A percentile compares a stretch with the other conserved stretches of the same genome.
Evolutionary conservation across 1,139 yeast genomes (phyloP).

Genomic region (Sugiyamaella pinicola): DNA sequence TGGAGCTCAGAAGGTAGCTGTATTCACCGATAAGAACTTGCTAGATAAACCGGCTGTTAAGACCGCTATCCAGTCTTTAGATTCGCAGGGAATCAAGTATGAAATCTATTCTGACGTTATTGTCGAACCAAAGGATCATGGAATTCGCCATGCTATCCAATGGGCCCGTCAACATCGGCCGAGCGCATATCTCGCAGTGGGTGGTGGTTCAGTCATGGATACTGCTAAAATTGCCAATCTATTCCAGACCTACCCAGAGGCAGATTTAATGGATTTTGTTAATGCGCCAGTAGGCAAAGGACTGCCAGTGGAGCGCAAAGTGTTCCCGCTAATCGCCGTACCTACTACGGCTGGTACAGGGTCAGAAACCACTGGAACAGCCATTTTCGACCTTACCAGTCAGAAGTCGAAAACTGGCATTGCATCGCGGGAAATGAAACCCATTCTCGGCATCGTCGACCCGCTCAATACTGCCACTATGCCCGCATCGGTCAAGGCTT

Average conservation of each 20-base stretch:
- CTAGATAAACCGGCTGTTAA: conserved; percentile 40
- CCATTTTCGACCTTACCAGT: conserved; percentile 44
- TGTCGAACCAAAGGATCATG: conserved; percentile 47
- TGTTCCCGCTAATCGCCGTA: conserved; percentile 48
- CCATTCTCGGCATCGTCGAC: conserved; percentile 46
- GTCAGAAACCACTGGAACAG: conserved; percentile 51
- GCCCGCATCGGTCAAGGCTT: conserved; percentile 49
- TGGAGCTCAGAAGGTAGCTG: conserved; percentile 41
- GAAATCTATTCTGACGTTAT: conserved; percentile 45
- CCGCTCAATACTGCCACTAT: conserved; percentile 47
- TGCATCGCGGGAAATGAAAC: conserved; percentile 46
- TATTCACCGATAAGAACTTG: conserved; percentile 41
- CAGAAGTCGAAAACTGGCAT: conserved; percentile 47
- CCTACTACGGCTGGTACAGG: conserved; percentile 53
- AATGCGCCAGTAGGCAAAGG: conserved; percentile 49
- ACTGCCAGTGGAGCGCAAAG: conserved; percentile 40
- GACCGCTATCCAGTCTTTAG: conserved; percentile 42
- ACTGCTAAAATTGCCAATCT: conserved; percentile 47
- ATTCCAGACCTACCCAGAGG: conserved; percentile 44
- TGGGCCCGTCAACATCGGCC: conserved; percentile 45
- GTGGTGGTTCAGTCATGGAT: conserved; percentile 49
- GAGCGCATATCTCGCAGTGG: conserved; percentile 47
- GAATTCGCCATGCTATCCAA: conserved; percentile 44
- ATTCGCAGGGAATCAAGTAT: conserved; percentile 43
- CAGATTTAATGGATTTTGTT: conserved; percentile 46